Evolutionary conservation across 371 early-diverging fungal species (phyloP), one percentile per base, ranked within the genome.

Genomic region (Mortierella sp.): DNA sequence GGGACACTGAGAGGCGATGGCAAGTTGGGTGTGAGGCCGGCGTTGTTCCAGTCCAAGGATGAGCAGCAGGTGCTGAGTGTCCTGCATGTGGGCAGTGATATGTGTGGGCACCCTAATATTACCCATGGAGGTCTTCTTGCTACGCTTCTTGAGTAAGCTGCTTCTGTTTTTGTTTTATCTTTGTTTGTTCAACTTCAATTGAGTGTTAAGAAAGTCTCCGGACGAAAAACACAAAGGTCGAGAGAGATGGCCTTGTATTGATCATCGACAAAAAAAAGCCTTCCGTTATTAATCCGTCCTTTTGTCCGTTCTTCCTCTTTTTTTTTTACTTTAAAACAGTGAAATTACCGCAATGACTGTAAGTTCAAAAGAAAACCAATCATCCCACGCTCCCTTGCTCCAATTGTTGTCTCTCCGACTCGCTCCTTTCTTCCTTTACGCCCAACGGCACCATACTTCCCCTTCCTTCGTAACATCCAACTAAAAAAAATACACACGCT

Each of bases 101-200:
- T 92, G 51, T 93, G 94, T 53, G 94, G 93, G n/a, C 93, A 93
- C 77, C 86, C 88, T 14, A 94, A 91, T 28, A 93, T 94, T 53
- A 88, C 93, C 53, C 96, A 95, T 69, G 95, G 95, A 69, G 96
- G 94, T 40, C 85, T 94, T 34, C 88, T 92, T 73, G 93, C 93
- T 4, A 94, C 94, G 5, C 67, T 95, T 69, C 88, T 95, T 28
- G 96, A 95, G 89, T 95, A 94, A 81, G 89, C 31, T 53, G 5
- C 48, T 51, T 55, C 55, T 76, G 34, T 19, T 26, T 34, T 71
- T 48, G 48, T 54, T 69, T 76, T 74, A 74, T 77, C 69, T 51
- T 43, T 64, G 43, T 37, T 75, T 53, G n/a, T 61, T n/a, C 11
- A 48, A 8, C 11, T 48, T 72, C 54, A 43, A 53, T 71, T 50